phyloP scores from a whole-genome alignment of 1,139 yeast genomes.

The Diutina sp. region DNA sequence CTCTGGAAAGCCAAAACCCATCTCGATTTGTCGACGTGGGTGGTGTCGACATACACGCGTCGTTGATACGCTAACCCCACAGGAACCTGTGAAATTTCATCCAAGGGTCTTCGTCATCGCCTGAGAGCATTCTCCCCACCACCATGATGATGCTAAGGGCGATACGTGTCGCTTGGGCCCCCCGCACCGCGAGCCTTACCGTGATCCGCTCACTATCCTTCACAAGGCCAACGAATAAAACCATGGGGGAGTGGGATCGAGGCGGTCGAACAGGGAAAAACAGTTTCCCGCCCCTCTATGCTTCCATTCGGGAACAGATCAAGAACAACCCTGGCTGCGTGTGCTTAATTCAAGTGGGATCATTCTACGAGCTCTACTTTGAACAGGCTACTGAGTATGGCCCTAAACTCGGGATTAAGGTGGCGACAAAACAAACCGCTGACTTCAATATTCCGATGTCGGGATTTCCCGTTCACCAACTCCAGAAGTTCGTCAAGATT shows the following conservation, averaged over 20 bases:
- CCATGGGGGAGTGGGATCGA: slow-evolving; percentile 1
- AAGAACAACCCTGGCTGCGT: slow-evolving; percentile 52
- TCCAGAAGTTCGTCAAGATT: slow-evolving; percentile 60
- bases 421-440: slow-evolving; percentile 26
- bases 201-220: not conserved
- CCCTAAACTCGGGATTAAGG: slow-evolving; percentile 49
- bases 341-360: slow-evolving; percentile 76
- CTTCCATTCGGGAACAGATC: slow-evolving; percentile 17
- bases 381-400: slow-evolving; percentile 76
- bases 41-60: too few relatives aligned
- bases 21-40: too few relatives aligned
- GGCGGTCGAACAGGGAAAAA: not conserved
- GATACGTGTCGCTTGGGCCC: not conserved
- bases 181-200: not conserved
- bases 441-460: slow-evolving; percentile 64
- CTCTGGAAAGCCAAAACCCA: too few relatives aligned
- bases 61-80: not conserved
- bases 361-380: slow-evolving; percentile 81
- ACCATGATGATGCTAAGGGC: not conserved
- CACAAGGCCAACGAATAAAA: not conserved
- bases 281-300: not conserved
- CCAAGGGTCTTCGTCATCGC: not conserved
- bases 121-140: not conserved
- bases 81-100: not conserved
- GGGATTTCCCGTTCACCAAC: slow-evolving; percentile 70